Base-by-base conservation (phyloP, 306 rosid species). In the Boehmeria nivea region DNA sequence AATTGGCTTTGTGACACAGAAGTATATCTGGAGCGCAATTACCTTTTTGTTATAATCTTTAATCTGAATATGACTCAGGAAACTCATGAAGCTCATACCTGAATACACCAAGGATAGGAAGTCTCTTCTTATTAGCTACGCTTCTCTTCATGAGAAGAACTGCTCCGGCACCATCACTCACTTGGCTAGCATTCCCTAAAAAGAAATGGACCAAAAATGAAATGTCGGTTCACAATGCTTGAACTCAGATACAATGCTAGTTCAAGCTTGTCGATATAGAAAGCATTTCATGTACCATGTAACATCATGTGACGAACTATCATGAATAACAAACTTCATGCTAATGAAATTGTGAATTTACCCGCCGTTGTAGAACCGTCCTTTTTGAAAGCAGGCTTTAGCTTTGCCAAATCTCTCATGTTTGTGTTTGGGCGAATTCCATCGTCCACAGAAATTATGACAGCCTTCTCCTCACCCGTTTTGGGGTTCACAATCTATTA, bases 131-230 rank as follows among this genome's bases (percentile, higher is more conserved):
- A 58, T 71, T 33, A 25, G 98, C 96, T 22, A 78, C 51, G 54
- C 83, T 91, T 80, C 96, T 87, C 72, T 79, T 91, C 98, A 82
- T 84, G 44, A 91, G 85, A 24, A 91, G 98, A 33, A 91, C 98
- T 25, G 95, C 98, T 63, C 83, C 95, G 27, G 98, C 96, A 17
- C 95, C 98, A 45, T 91, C 95, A 60, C 96, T 87, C 47, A 87
- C 71, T 75, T 87, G 96, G 65, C 98, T 91, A 50, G 96, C 84
- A 75, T 84, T 91, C 60, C 98, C 98, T 91, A 52, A 61, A 65
- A 34, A 47, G 22, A 45, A 59, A 61, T 19, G 34, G 51, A 34
- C 6, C 22, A 26, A 21, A 40, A 39, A n/a, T n/a, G n/a, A n/a
- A n/a, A n/a, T n/a, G n/a, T 45, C 21, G 24, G 51, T 40, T 26